Evolutionary conservation across 768 basidiomycete species (phyloP).

Genomic region (Leccinum aurantiacum): DNA sequence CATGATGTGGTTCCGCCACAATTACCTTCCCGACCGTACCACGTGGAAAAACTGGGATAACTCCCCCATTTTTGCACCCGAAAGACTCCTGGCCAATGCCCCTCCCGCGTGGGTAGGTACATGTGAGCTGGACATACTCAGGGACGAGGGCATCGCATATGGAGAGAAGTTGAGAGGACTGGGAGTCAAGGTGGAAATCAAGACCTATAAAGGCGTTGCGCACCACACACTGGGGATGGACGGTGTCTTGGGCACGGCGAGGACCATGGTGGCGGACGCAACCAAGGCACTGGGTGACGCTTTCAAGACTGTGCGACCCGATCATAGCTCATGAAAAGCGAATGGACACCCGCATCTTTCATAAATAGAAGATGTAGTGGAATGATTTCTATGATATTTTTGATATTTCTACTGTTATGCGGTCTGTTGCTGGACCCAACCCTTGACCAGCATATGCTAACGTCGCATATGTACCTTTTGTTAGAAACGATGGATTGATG

Average conservation of each 20-base stretch:
- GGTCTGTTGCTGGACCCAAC: conserved; percentile 28
- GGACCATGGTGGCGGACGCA: conserved; percentile 21
- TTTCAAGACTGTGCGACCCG: conserved; percentile 6
- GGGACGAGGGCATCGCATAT: conserved; percentile 65
- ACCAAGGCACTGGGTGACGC: conserved; percentile 21
- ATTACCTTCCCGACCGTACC: conserved; percentile 61
- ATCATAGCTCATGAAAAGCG: not conserved
- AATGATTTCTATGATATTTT: conserved; percentile 23
- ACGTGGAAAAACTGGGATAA: conserved; percentile 67
- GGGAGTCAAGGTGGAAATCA: conserved; percentile 54
- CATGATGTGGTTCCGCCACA: conserved; percentile 70
- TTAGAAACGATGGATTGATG: conserved; percentile 84
- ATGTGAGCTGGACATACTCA: conserved; percentile 63
- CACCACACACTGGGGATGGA: conserved; percentile 76
- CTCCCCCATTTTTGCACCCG: conserved; percentile 70
- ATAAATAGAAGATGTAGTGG: not conserved
- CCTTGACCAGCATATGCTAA: conserved; percentile 36
- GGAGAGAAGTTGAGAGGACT: conserved; percentile 52
- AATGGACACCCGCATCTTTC: not conserved
- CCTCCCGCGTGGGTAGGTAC: conserved; percentile 65
- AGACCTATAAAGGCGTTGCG: conserved; percentile 56
- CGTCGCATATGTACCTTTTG: conserved; percentile 56
- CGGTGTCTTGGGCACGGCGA: conserved; percentile 33
- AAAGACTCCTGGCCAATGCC: conserved; percentile 46
- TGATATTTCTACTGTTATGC: conserved; percentile 28